phyloP scores from a whole-genome alignment of 352 stramenopile species.

The Globisporangium splendens region DNA sequence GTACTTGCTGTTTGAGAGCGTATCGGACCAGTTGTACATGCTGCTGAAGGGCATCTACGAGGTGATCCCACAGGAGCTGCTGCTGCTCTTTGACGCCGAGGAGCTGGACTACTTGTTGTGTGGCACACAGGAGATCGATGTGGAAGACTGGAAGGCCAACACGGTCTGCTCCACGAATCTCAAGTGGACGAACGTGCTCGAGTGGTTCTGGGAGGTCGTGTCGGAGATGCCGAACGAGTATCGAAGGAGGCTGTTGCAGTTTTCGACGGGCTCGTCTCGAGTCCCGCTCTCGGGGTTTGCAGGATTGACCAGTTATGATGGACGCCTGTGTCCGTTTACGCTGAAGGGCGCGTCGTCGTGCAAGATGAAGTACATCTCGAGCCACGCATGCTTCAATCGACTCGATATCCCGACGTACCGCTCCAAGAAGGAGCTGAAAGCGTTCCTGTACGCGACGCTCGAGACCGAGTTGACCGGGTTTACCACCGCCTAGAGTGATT shows the following conservation, averaged over 20 bases:
- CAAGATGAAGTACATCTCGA: slow-evolving; percentile 12
- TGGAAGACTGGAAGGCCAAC: slow-evolving; percentile 43
- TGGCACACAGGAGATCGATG: slow-evolving; percentile 94
- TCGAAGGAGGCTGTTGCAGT: slow-evolving; percentile 6
- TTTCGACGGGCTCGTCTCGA: slow-evolving; percentile 10
- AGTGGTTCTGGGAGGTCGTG: slow-evolving; percentile 93
- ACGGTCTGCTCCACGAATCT: too few species aligned
- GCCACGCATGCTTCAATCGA: slow-evolving; percentile 28
- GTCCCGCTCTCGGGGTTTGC: slow-evolving; percentile 7
- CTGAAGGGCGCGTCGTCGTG: background rate
- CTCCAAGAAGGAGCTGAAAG: slow-evolving; percentile 13
- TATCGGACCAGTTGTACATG: too few species aligned
- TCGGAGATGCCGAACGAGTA: slow-evolving; percentile 14
- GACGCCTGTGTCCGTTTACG: too few species aligned
- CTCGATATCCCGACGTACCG: slow-evolving; percentile 86
- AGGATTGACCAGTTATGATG: too few species aligned
- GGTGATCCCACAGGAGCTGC: slow-evolving; percentile 42
- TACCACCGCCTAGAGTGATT: too few species aligned
- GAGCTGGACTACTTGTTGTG: slow-evolving; percentile 97
- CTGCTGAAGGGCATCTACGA: too few species aligned
- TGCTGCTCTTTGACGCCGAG: slow-evolving; percentile 96
- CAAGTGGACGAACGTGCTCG: too few species aligned
- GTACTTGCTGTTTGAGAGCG: too few species aligned
- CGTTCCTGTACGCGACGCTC: slow-evolving; percentile 29
- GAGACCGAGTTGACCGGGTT: slow-evolving; percentile 36